Evolutionary conservation across 2,329 filamentous ascomycete genomes (phyloP), one percentile per base, ranked within the genome.

Genomic region (Lizonia empirigonia): DNA sequence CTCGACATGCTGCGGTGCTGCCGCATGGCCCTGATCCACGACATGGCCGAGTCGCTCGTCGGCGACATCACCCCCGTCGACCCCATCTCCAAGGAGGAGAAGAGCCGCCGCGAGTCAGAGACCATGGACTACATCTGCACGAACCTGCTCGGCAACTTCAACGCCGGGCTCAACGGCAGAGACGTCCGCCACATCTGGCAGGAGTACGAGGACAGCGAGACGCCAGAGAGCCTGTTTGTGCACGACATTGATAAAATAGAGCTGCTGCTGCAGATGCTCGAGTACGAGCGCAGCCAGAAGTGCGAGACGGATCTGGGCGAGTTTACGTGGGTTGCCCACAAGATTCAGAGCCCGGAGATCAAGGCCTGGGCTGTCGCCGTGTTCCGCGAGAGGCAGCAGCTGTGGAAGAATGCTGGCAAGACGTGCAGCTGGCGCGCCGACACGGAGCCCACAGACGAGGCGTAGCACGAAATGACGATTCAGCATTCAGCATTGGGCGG

Each of bases 201-300:
- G 68, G 94, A 99, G 74, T 99, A 99, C 69, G 94, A 99, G 74
- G 90, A 94, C 64, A 86, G 85, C 15, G 68, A 87, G 76, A 97
- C 94, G 7, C 77, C 87, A 12, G 93, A 99, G 71, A 90, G 88
- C 62, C 81, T 86, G 55, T 97, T 93, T 58, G 94, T 99, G 34
- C 94, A 99, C 72, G 94, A 99, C 72, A 85, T 99, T 52, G 94
- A 99, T 76, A 97, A 97, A 85, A 86, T 99, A 73, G 94, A 99
- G 77, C 78, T 99, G 59, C 76, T 99, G 55, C 77, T 96, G 68
- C 94, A 99, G 78, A 97, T 97, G 89, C 79, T 96, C 23, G 94
- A 99, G 74, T 99, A 99, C 69, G 94, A 99, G 82, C 87, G 88
- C 64, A 77, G 81, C 10, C 80, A 84, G 40, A 76, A 85, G 47